These are phyloP conservation scores for Erodium texanum DNA, from an alignment of 441 rosid species.

Conservation along the genomic window DNA sequence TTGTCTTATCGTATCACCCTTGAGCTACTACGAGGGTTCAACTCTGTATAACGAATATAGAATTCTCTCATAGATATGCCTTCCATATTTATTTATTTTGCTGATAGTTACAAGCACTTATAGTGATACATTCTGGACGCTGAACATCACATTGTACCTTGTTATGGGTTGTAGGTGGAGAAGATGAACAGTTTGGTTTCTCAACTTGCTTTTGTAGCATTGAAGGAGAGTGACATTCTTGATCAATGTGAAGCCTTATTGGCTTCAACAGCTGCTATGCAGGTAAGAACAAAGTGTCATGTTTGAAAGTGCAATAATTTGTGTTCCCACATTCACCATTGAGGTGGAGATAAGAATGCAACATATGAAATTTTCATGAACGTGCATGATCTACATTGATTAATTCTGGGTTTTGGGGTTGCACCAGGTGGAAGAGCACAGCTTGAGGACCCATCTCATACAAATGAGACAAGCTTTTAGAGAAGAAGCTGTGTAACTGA, in stretches of 20 bases:
- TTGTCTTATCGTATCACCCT: too few relatives aligned
- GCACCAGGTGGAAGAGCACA: constrained; percentile 46
- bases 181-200: constrained; percentile 49
- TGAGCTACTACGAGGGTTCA: too few relatives aligned
- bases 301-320: background rate
- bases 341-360: too few relatives aligned
- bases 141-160: constrained; percentile 2
- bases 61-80: background rate
- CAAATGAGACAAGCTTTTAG: constrained; percentile 39
- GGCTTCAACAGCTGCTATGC: constrained; percentile 50
- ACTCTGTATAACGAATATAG: too few relatives aligned
- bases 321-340: too few relatives aligned
- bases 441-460: constrained; percentile 54
- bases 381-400: too few relatives aligned
- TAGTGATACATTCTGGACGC: constrained; percentile 6
- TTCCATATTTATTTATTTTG: background rate
- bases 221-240: constrained; percentile 50
- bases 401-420: constrained; percentile 16
- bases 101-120: constrained; percentile 1
- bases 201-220: constrained; percentile 53
- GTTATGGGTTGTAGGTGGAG: constrained; percentile 43
- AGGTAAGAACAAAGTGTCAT: constrained; percentile 36
- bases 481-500: constrained; percentile 9
- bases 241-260: constrained; percentile 58
- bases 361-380: too few relatives aligned